These are phyloP conservation scores for Ophiostoma angusticollis DNA, from an alignment of 2,329 filamentous ascomycete species.

Conservation along the genomic window DNA sequence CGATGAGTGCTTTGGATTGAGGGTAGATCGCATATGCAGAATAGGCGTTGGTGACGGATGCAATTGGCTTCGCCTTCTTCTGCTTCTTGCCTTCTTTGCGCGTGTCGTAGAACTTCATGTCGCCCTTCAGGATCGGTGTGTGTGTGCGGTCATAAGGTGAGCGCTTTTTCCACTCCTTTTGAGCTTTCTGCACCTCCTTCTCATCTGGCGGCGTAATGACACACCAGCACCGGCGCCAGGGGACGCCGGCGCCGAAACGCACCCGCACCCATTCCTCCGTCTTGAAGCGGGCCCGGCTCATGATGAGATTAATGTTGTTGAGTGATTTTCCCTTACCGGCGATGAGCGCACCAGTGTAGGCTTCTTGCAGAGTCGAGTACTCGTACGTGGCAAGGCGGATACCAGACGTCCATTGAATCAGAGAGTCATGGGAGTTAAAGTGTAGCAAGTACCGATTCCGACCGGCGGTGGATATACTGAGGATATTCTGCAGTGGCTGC, in stretches of 20 bases:
- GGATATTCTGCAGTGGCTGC: conserved; percentile 80
- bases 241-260: conserved; percentile 86
- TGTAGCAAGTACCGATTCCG: conserved; percentile 92
- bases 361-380: conserved; percentile 83
- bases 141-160: conserved; percentile 68
- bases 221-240: conserved; percentile 95
- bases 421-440: conserved; percentile 86
- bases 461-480: conserved; percentile 90
- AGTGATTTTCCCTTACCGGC: conserved; percentile 82
- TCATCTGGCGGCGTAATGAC: conserved; percentile 87
- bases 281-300: conserved; percentile 65
- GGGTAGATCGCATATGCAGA: conserved; percentile 93
- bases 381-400: conserved; percentile 93
- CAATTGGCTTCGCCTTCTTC: conserved; percentile 83
- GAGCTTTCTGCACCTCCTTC: conserved; percentile 74
- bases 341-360: conserved; percentile 90
- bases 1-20: conserved; percentile 83
- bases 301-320: conserved; percentile 82
- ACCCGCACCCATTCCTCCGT: conserved; percentile 92
- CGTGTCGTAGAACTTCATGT: conserved; percentile 90
- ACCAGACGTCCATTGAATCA: conserved; percentile 90
- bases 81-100: conserved; percentile 64
- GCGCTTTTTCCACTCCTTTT: conserved; percentile 71
- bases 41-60: conserved; percentile 80
- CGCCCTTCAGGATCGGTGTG: conserved; percentile 59